These are phyloP conservation scores for Kwoniella newhampshirensis DNA, from an alignment of 768 basidiomycete species.

Conservation along the genomic window DNA sequence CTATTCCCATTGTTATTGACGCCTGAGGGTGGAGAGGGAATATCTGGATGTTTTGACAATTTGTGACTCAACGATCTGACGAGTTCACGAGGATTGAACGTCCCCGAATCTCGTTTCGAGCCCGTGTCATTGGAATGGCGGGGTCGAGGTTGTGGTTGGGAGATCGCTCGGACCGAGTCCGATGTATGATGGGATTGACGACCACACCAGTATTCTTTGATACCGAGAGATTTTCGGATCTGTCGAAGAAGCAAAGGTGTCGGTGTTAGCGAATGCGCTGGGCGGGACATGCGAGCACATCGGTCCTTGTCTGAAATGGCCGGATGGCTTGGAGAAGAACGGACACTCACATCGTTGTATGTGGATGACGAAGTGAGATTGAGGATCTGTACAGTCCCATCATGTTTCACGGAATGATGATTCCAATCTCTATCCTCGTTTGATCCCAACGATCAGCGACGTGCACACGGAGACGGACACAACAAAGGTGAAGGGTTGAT, in stretches of 20 bases:
- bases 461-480: no score
- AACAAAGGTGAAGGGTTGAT: no score
- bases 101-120: constrained; percentile 5
- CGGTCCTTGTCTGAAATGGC: no score
- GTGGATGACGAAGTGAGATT: constrained; percentile 17
- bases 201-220: constrained; percentile 44
- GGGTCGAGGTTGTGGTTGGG: no score
- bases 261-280: no score
- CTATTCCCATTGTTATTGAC: constrained; percentile 7
- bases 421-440: constrained; percentile 38
- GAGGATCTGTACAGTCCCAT: constrained; percentile 38
- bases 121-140: constrained; percentile 1
- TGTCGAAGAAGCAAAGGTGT: no score
- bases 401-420: constrained; percentile 26
- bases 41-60: constrained; percentile 9
- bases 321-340: neutral
- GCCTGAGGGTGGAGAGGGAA: neutral
- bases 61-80: constrained; percentile 15
- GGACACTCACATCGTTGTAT: constrained; percentile 7
- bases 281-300: no score
- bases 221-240: constrained; percentile 18
- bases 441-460: no score
- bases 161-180: constrained; percentile 5
- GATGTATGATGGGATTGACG: constrained; percentile 27
- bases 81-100: constrained; percentile 13